A percentile compares a stretch with the other conserved stretches of the same genome.
These are phyloP conservation scores for Phytophthora ramorum DNA, from an alignment of 352 stramenopile genomes.

Conservation along the genomic window DNA sequence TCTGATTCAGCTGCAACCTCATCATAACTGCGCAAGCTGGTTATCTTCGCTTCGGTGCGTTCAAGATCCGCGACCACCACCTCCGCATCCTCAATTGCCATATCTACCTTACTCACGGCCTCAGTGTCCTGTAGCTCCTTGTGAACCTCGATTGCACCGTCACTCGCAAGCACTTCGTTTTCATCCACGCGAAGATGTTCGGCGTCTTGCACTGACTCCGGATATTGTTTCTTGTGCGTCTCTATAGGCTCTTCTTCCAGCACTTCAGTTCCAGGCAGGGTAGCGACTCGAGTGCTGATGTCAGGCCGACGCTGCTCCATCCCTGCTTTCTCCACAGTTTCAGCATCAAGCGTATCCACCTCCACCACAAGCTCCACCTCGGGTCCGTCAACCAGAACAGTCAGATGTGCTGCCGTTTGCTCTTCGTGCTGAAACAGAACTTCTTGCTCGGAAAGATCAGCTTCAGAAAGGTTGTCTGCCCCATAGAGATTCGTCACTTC, in stretches of 20 bases:
- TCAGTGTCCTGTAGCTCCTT: conserved; percentile 3
- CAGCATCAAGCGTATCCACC: not conserved
- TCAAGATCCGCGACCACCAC: conserved; percentile 2
- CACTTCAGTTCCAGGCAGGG: not conserved
- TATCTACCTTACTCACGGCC: conserved; percentile 6
- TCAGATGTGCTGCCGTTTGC: not conserved
- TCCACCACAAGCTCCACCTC: conserved; percentile 15
- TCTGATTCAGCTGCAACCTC: conserved; percentile 7
- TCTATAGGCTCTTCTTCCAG: conserved; percentile 10
- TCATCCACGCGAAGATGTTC: not conserved
- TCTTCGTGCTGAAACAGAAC: conserved; percentile 5
- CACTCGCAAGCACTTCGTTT: not conserved
- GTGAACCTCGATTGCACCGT: not conserved
- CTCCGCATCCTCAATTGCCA: conserved; percentile 4
- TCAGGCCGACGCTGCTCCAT: conserved; percentile 2
- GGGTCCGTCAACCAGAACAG: conserved; percentile 1
- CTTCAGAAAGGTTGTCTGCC: conserved; percentile 17
- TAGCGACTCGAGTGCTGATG: conserved; percentile 6
- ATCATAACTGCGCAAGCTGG: conserved; percentile 1
- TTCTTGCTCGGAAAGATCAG: conserved; percentile 8
- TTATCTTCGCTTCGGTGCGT: not conserved
- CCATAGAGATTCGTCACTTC: conserved; percentile 12
- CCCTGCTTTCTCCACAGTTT: conserved; percentile 9
- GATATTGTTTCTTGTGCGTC: not conserved
- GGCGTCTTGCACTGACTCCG: not conserved